Base-by-base conservation (phyloP, 1,284 basidiomycete species). In the Rhodotorula sp. region DNA sequence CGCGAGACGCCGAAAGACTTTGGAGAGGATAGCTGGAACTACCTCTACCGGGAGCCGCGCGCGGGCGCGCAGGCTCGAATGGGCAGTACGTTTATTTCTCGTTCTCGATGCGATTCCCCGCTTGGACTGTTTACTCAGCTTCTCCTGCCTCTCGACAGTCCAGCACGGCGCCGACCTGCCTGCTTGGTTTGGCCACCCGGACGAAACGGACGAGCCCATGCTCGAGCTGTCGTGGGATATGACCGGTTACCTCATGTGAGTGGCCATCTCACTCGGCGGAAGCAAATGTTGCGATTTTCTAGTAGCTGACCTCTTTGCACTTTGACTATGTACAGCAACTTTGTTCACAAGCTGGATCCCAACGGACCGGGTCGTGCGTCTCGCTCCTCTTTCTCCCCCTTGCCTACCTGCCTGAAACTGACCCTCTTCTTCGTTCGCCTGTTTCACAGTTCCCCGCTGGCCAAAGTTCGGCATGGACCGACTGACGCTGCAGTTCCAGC, bases 1-100 rank as follows among this genome's bases (percentile, higher is more conserved):
- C 48, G 71, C 7, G 71, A 75, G 65, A 75, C 74, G 64, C 71
- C 74, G 1, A 75, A 75, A 58, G 74, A 75, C 45, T 75, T 75
- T 53, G 71, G 69, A 3, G 71, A 73, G 46, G 67, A 72, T n/a
- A 61, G 59, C 45, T 75, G 74, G 74, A 73, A 70, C 29, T 75
- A 61, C 17, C 0, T 65, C 24, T 75, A 59, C 46, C 59, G 46
- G 12, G 74, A 75, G 53, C 42, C 58, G 54, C 62, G 59, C 22
- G 60, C 54, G 24, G 68, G 71, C 1, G 66, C 68, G 3, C n/a
- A 30, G 17, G 60, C 61, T n/a, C 30, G 70, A 17, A 24, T 72
- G n/a, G 73, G 73, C 20, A 63, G 73, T 74, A 46, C 51, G 73
- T 69, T 12, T 6, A 3, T 5, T 2, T 10, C 17, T 33, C 45